Evolutionary conservation across 352 stramenopile genomes (phyloP), one percentile per base, ranked within the genome.

Genomic region (Phytophthora crassamura): DNA sequence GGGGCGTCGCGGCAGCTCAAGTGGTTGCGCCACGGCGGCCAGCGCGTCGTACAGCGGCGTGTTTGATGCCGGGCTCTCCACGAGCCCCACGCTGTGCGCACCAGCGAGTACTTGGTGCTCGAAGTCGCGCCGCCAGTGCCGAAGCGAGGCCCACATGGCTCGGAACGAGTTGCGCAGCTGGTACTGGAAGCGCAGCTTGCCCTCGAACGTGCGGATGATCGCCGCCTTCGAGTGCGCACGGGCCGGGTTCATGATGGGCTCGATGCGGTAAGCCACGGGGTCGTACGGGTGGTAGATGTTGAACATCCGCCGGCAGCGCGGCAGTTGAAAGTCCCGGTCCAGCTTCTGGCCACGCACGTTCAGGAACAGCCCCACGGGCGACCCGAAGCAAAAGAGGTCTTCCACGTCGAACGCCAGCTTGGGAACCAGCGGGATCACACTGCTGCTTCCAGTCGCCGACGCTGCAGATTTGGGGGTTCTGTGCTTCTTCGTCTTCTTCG

Each of bases 231-330:
- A 93, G 57, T 93, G 59, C 5, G 86, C 84, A 20, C 81, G 84
- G 5, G 47, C 53, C 15, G 84, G 74, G 51, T 97, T 93, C 51
- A 98, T 63, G n/a, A 98, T 86, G 20, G 95, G 95, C 74, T 99
- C 95, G 62, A 99, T 97, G 45, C 95, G 86, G 72, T 99, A 99
- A 32, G 94, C 92, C 3, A 99, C 93, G 3, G 94, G 93, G 78
- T 99, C 95, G 73, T 91, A 96, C 46, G 93, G 93, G 69, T 98
- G 91, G 64, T 98, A 98, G 34, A 99, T 97, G 69, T 99, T 99
- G 74, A 97, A 98, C 18, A 98, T 56, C 16, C 82, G 77, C 11
- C 68, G 69, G 65, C 89, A 97, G 7, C 88, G 94, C 32, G 86
- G 86, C 12, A 98, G 74, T 36, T 61, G 67, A 49, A 95, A 97